phyloP scores from a whole-genome alignment of 2,329 filamentous ascomycete genomes.

The Trichoderma sp. region DNA sequence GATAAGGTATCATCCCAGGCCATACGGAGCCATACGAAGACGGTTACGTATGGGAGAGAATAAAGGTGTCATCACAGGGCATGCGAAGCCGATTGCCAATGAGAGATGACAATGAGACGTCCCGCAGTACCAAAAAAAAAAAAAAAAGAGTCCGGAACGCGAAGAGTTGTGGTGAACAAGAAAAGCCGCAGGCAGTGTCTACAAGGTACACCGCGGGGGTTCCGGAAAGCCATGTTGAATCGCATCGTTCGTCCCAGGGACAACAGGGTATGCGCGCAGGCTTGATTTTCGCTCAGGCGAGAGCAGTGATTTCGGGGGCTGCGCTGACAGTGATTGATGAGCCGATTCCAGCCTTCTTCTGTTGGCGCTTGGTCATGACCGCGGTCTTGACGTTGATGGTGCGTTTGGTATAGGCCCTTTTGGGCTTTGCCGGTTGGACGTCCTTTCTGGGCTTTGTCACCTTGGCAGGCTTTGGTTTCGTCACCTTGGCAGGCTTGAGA shows the following conservation, averaged over 20 bases:
- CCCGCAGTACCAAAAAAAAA: not conserved
- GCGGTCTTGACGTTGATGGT: conserved; percentile 3
- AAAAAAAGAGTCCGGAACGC: not conserved
- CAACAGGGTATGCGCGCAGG: not conserved
- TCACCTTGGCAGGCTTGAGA: not conserved
- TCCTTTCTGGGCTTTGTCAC: not conserved
- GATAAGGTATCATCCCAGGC: not conserved
- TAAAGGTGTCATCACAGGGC: not conserved
- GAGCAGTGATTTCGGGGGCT: not conserved
- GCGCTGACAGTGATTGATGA: conserved; percentile 7
- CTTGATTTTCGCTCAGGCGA: not conserved
- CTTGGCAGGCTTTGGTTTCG: not conserved
- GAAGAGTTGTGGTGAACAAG: not conserved
- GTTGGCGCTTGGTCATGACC: not conserved
- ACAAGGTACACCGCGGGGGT: not conserved
- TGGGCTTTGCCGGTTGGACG: not conserved
- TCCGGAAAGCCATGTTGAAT: not conserved
- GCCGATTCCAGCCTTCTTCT: not conserved
- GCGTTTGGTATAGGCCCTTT: not conserved
- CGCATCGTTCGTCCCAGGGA: not conserved
- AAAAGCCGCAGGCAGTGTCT: not conserved
- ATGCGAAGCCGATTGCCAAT: not conserved
- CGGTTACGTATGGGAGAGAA: no score
- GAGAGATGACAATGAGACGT: not conserved
- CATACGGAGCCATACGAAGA: not conserved